Evolutionary conservation across 257 asterid species (phyloP).

Genomic region (Capsicum rhomboideum): DNA sequence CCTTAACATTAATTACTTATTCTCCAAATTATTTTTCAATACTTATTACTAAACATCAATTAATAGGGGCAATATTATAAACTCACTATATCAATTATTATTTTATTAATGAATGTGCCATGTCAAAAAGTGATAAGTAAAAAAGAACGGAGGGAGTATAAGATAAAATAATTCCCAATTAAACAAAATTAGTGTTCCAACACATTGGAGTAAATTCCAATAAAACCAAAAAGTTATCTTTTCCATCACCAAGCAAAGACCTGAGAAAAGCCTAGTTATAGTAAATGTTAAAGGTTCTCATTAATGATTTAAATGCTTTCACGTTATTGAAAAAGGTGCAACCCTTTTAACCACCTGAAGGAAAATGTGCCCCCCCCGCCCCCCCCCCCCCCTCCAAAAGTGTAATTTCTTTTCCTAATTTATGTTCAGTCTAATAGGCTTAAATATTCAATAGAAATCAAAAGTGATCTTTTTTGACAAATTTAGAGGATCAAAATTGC

Average conservation of each 20-base stretch:
- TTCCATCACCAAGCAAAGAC: conserved; percentile 25
- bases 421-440: background rate
- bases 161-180: conserved; percentile 12
- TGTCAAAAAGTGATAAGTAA: no score
- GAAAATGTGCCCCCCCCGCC: no score
- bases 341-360: background rate
- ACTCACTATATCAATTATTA: no score
- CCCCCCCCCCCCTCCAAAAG: background rate
- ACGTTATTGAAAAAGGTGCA: background rate
- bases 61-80: no score
- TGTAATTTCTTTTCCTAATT: background rate
- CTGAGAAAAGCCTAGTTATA: background rate
- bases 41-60: no score
- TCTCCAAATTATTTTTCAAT: no score
- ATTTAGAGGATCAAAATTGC: no score
- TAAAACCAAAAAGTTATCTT: conserved; percentile 10
- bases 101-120: no score
- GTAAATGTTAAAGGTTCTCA: background rate
- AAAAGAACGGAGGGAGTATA: no score
- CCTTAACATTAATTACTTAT: no score
- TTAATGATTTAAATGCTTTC: background rate
- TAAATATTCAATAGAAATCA: background rate
- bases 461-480: background rate
- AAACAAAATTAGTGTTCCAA: background rate
- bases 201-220: conserved; percentile 23